Base-by-base conservation (phyloP, 306 rosid genomes). In the Sechiopsis laciniata region DNA sequence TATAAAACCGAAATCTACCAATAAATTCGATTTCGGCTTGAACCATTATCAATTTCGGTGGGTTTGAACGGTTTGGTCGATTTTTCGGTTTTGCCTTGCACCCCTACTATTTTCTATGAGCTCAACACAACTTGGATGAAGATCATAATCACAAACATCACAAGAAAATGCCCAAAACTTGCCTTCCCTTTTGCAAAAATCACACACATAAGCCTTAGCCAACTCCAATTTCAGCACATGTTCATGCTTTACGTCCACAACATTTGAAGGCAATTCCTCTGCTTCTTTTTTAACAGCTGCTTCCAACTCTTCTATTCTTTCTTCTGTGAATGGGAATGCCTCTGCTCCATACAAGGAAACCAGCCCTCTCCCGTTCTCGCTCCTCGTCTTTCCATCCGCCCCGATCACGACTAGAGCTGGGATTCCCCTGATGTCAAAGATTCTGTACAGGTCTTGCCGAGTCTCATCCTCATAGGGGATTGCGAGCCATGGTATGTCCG, bases 101-200 rank as follows among this genome's bases (percentile, higher is more conserved):
- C 29, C 29, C 29, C 29, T 26, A 26, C 17, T 16, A 26, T 10
- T 63, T 45, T 45, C 2, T 45, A 45, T 45, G 37, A 15, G 69
- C 73, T 86, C 89, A 45, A 86, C 72, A 76, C 97, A 94, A 75
- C 75, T 86, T 76, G 99, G 97, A 37, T 91, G 97, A 45, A 94
- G 92, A 35, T 94, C 99, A 86, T 86, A 91, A 74, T 91, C 92
- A 85, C 99, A 94, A 7, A 89, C 83, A 77, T 80, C 86, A 76
- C 97, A 91, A 59, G 92, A 89, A 78, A 84, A 91, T n/a, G 97
- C 81, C 99, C 99, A 94, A 77, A 94, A 94, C 74, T 77, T 89
- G 20, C 96, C 97, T 62, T 81, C 84, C 62, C 80, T 56, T 82
- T 83, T 80, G 82, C 96, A 94, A 42, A 67, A 87, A 85, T 94